These are phyloP conservation scores for Tricharina praecox DNA, from an alignment of 495 filamentous ascomycete species.

Conservation along the genomic window DNA sequence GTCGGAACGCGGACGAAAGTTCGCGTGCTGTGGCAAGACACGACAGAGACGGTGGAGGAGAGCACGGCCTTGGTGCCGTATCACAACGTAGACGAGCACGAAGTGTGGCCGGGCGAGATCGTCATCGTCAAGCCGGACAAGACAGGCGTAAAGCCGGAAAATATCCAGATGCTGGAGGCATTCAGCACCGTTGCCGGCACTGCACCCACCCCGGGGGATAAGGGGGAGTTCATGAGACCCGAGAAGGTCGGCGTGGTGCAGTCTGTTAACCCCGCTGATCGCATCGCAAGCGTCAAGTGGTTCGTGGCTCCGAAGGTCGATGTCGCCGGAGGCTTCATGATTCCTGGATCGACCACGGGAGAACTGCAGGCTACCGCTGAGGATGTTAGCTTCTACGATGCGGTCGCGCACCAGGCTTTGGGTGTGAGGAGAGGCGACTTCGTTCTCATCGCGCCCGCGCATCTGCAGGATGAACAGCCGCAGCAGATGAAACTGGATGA, in stretches of 20 bases:
- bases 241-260: conserved; percentile 44
- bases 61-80: conserved; percentile 33
- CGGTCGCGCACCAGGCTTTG: conserved; percentile 32
- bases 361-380: conserved; percentile 29
- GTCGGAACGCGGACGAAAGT: conserved; percentile 32
- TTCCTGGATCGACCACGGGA: conserved; percentile 31
- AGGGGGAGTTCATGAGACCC: conserved; percentile 20
- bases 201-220: conserved; percentile 2
- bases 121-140: conserved; percentile 33
- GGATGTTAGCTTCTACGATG: conserved; percentile 43
- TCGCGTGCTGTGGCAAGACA: conserved; percentile 44
- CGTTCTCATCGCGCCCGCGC: conserved; percentile 32
- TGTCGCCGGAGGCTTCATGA: conserved; percentile 25
- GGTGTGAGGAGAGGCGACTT: conserved; percentile 33
- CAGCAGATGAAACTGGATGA: too few species aligned
- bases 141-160: neutral
- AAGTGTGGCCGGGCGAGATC: conserved; percentile 44
- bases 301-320: conserved; percentile 32
- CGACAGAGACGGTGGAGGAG: conserved; percentile 32
- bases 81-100: conserved; percentile 35
- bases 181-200: conserved; percentile 9
- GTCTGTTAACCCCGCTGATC: conserved; percentile 35
- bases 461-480: neutral
- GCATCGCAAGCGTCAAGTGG: conserved; percentile 41
- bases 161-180: conserved; percentile 3